These are phyloP conservation scores for Andrographis paniculata DNA, from an alignment of 305 asterid genomes.

Conservation along the genomic window DNA sequence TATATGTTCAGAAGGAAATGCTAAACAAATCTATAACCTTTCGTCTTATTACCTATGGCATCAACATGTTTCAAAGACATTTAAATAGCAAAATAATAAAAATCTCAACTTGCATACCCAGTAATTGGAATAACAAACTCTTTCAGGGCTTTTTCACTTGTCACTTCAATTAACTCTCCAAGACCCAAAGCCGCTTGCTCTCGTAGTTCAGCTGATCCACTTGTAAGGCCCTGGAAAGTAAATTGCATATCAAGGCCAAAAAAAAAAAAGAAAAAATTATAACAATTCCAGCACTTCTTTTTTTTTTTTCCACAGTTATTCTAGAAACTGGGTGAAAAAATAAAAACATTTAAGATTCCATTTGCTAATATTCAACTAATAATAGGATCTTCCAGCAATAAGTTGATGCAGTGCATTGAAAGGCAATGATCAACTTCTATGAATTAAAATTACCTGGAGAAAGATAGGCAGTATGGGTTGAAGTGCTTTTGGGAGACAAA, in stretches of 20 bases:
- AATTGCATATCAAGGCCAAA: constrained; percentile 2
- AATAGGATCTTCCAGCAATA: neutral
- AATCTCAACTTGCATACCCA: too few relatives aligned
- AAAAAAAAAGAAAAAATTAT: neutral
- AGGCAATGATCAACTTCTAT: constrained; percentile 7
- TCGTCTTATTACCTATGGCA: neutral
- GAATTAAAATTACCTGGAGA: constrained; percentile 59
- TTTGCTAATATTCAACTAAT: neutral
- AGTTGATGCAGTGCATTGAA: neutral
- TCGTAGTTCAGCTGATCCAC: constrained; percentile 95
- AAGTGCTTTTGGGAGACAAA: constrained; percentile 95
- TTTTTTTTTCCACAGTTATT: too few relatives aligned
- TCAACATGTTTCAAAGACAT: neutral
- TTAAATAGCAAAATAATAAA: too few relatives aligned
- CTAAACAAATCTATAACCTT: neutral
- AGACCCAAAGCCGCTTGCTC: constrained; percentile 98
- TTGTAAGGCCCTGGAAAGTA: constrained; percentile 70
- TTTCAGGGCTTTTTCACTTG: constrained; percentile 77
- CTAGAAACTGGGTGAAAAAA: too few relatives aligned
- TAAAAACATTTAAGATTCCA: neutral
- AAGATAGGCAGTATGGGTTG: constrained; percentile 87
- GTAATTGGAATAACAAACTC: constrained; percentile 95
- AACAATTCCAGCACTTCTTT: too few relatives aligned
- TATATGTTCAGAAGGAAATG: neutral
- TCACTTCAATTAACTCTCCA: constrained; percentile 91